These are phyloP conservation scores for Alloteropsis semialata DNA, from an alignment of 176 grass and related monocot genomes.

Conservation along the genomic window DNA sequence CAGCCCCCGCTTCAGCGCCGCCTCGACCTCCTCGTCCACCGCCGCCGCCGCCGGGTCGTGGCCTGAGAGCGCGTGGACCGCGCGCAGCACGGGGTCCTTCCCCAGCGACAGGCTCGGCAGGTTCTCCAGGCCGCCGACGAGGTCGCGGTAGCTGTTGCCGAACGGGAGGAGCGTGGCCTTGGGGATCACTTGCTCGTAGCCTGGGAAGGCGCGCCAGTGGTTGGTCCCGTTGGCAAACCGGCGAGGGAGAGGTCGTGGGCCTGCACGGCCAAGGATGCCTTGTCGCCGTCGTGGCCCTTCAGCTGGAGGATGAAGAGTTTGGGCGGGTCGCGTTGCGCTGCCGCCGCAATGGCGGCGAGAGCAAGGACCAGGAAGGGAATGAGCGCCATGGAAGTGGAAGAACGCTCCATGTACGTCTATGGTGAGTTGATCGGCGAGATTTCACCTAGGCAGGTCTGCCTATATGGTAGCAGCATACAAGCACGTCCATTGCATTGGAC, in stretches of 20 bases:
- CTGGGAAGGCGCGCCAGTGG: conserved; percentile 12
- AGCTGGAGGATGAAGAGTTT: neutral
- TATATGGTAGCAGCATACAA: no score
- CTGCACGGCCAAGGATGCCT: neutral
- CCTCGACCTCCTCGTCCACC: no score
- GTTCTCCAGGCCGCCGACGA: conserved; percentile 1
- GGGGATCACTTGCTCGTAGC: neutral
- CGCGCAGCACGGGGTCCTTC: neutral
- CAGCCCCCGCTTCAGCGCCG: neutral
- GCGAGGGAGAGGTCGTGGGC: neutral
- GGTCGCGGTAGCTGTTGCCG: conserved; percentile 22
- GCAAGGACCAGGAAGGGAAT: neutral
- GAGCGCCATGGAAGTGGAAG: neutral
- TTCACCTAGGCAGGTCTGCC: neutral
- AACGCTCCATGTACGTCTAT: neutral
- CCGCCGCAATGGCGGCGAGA: neutral
- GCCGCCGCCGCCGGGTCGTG: neutral
- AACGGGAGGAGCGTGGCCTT: neutral
- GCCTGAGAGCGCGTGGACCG: neutral
- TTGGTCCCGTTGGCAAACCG: neutral
- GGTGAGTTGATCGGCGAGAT: neutral
- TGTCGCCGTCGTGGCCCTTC: neutral
- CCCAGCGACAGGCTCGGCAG: neutral
- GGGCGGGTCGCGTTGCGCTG: no score
- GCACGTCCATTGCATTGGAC: neutral